Base-by-base conservation (phyloP, 2,329 filamentous ascomycete species). In the Cladosporium colombiae region DNA sequence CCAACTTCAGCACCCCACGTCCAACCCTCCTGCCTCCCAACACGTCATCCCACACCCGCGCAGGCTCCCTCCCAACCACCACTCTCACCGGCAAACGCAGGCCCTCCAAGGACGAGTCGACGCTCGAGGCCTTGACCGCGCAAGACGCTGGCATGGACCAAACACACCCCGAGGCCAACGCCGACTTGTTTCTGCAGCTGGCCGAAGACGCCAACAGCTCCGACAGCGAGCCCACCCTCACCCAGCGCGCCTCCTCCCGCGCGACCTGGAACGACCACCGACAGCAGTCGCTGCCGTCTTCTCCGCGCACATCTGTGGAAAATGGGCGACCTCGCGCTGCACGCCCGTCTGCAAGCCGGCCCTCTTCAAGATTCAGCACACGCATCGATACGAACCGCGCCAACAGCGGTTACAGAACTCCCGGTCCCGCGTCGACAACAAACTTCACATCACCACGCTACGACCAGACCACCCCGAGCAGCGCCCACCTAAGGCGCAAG, bases 181-280 rank as follows among this genome's bases (percentile, higher is more conserved):
- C 70, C 59, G 73, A 75, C 65, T 64, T 74, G 53, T 75, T 75
- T 67, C 65, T 75, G 58, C 71, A 73, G 63, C 69, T 75, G 44
- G 74, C 72, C 49, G 44, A 69, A 62, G 70, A 74, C 62, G 66
- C 75, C 52, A 60, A 50, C 57, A 55, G 52, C 52, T 31, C 52
- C 52, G 57, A 61, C 35, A 33, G 27, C 40, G 63, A 65, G 25
- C 55, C 55, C 31, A 60, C 57, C 21, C 55, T 65, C 21, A 59
- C 55, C 18, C 55, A 59, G 27, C 55, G 58, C 65, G 64, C 57
- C 50, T 46, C 53, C 49, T 85, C 74, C 87, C 88, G 2, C 89
- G 87, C 1, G 87, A 88, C 2, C 78, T 89, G 59, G 85, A 84
- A 59, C 11, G 81, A 82, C 8, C 81, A 70, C 57, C 70, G 70